phyloP scores from a whole-genome alignment of 1,139 yeast genomes.

The Diutina scorzettiae region DNA sequence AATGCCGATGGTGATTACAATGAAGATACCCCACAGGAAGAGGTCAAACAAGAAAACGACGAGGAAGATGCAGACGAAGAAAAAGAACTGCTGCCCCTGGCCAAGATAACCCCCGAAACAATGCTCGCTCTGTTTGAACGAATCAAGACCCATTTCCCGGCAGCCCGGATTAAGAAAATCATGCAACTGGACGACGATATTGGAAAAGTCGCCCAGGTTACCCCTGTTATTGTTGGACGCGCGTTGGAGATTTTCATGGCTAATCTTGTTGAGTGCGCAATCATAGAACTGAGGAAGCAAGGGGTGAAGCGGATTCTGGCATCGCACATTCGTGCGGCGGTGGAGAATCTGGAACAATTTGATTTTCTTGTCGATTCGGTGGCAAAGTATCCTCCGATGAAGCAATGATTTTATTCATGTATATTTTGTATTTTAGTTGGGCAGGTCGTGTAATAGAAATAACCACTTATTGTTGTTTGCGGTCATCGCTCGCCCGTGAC shows the following conservation, averaged over 20 bases:
- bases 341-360: slow-evolving; percentile 77
- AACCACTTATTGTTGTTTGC: too few relatives aligned
- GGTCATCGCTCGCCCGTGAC: too few relatives aligned
- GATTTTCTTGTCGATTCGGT: slow-evolving; percentile 77
- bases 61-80: background rate
- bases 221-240: slow-evolving; percentile 92
- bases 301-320: slow-evolving; percentile 80
- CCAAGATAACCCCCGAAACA: slow-evolving; percentile 9
- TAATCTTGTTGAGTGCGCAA: slow-evolving; percentile 74
- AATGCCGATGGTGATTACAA: background rate
- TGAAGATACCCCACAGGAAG: background rate
- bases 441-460: background rate
- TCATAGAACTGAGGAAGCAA: slow-evolving; percentile 60
- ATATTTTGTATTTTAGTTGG: background rate
- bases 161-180: slow-evolving; percentile 88
- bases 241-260: slow-evolving; percentile 90
- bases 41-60: background rate
- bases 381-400: slow-evolving; percentile 42
- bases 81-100: background rate
- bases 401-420: slow-evolving; percentile 12
- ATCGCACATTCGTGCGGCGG: slow-evolving; percentile 74
- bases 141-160: slow-evolving; percentile 91
- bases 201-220: slow-evolving; percentile 97
- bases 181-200: slow-evolving; percentile 98
- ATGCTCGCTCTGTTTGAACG: slow-evolving; percentile 22